These are phyloP conservation scores for Allantophomopsis lycopodina DNA, from an alignment of 2,329 filamentous ascomycete species.

Conservation along the genomic window DNA sequence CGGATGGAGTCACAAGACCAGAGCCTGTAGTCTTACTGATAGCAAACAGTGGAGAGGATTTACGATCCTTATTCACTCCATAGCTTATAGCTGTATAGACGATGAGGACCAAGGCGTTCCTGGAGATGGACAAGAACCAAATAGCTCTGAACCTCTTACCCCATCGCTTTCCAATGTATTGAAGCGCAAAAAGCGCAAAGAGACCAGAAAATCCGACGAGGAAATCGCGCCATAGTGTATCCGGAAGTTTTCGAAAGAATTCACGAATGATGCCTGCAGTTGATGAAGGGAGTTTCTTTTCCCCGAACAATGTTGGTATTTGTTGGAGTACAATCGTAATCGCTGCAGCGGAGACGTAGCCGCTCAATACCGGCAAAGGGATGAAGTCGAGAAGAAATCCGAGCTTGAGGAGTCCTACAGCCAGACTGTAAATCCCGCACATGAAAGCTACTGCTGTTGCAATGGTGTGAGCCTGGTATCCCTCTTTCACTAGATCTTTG, in stretches of 20 bases:
- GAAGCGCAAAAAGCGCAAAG: too few species aligned
- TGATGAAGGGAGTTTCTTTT: slow-evolving; percentile 30
- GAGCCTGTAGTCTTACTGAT: too few species aligned
- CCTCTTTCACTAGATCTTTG: slow-evolving; percentile 31
- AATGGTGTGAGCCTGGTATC: slow-evolving; percentile 38
- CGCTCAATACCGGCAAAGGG: slow-evolving; percentile 47
- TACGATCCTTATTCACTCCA: slow-evolving; percentile 35
- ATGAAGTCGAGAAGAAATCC: slow-evolving; percentile 55
- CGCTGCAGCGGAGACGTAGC: slow-evolving; percentile 53
- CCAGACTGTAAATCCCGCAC: slow-evolving; percentile 45
- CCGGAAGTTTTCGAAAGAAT: slow-evolving; percentile 38
- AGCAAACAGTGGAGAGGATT: too few species aligned
- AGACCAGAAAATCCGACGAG: too few species aligned
- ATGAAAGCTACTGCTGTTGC: slow-evolving; percentile 48
- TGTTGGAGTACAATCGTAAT: slow-evolving; percentile 53
- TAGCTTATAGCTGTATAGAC: slow-evolving; percentile 52
- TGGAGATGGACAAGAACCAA: slow-evolving; percentile 44
- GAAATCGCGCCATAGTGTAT: slow-evolving; percentile 22
- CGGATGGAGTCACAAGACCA: too few species aligned
- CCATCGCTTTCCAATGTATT: slow-evolving; percentile 31
- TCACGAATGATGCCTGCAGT: slow-evolving; percentile 44
- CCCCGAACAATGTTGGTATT: slow-evolving; percentile 22
- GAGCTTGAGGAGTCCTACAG: slow-evolving; percentile 46
- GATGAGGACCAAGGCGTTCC: slow-evolving; percentile 45
- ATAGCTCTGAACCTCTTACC: slow-evolving; percentile 42